Percentiles rank a stretch among this genome's conserved stretches.
These are phyloP conservation scores for Venturia aucupariae DNA, from an alignment of 2,329 filamentous ascomycete species.

Conservation along the genomic window DNA sequence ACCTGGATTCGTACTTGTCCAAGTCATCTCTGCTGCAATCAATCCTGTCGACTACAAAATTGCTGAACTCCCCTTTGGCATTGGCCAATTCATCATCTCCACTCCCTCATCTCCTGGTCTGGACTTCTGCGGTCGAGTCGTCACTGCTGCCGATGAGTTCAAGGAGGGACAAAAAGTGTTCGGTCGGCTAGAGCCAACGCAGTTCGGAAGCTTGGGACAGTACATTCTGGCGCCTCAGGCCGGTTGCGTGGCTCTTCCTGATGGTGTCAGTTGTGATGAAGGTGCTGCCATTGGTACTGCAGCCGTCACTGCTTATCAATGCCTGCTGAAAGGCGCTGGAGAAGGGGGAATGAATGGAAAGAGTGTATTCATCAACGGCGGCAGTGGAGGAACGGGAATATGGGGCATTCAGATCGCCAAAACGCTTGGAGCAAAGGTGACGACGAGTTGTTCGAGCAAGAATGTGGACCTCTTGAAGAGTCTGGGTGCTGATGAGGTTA, in stretches of 20 bases:
- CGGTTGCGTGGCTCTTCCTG: conserved; percentile 22
- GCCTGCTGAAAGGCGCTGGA: not conserved
- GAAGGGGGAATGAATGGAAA: not conserved
- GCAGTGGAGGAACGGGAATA: conserved; percentile 47
- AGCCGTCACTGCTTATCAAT: conserved; percentile 32
- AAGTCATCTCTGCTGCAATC: conserved; percentile 44
- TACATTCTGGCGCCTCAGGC: conserved; percentile 21
- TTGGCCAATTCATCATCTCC: conserved; percentile 28
- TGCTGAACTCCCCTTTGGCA: conserved; percentile 35
- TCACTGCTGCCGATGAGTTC: conserved; percentile 24
- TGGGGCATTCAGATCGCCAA: conserved; percentile 58
- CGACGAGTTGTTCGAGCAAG: conserved; percentile 46
- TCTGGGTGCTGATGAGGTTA: conserved; percentile 54
- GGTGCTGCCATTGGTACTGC: conserved; percentile 30
- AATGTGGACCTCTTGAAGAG: conserved; percentile 49
- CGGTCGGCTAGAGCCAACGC: conserved; percentile 25
- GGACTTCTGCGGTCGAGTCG: conserved; percentile 44
- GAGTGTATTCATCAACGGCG: conserved; percentile 15
- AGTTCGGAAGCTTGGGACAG: conserved; percentile 30
- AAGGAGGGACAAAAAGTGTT: conserved; percentile 31
- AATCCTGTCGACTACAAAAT: conserved; percentile 60
- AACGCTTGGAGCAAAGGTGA: conserved; percentile 49
- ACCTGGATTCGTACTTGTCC: conserved; percentile 40
- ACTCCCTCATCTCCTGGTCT: conserved; percentile 38
- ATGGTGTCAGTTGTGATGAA: conserved; percentile 25